Evolutionary conservation across 176 grass and related monocot genomes (phyloP).

Genomic region (Carex pumila): DNA sequence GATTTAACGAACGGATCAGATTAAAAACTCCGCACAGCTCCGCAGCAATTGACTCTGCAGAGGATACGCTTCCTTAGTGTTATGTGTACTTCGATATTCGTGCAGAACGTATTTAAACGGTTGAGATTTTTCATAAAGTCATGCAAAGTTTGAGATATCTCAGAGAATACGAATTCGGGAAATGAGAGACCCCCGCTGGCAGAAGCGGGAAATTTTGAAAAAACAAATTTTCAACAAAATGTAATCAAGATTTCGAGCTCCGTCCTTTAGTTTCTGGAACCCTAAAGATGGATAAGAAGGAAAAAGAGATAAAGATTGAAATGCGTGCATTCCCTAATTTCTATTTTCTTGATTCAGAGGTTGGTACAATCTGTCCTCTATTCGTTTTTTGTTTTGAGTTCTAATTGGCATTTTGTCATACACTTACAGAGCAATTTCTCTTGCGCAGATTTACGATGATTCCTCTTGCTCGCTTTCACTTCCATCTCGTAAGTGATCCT

Average conservation of each 20-base stretch:
- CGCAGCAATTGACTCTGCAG: no score
- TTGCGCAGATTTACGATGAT: conserved; percentile 23
- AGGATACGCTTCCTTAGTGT: no score
- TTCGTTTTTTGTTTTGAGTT: not conserved
- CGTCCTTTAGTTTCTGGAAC: conserved; percentile 3
- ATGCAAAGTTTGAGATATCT: no score
- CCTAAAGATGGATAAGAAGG: not conserved
- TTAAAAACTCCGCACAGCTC: no score
- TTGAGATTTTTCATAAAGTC: no score
- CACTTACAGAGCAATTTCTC: not conserved
- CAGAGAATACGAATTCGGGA: not conserved
- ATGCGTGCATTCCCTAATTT: not conserved
- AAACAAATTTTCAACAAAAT: not conserved
- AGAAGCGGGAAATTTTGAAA: conserved; percentile 24
- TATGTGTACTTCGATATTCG: no score
- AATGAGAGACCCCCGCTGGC: not conserved
- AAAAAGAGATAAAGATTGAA: not conserved
- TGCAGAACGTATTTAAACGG: no score
- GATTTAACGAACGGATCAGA: no score
- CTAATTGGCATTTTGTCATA: conserved; percentile 7
- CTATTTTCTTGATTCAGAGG: conserved; percentile 1
- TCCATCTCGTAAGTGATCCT: conserved; percentile 50
- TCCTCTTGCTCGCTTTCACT: conserved; percentile 30
- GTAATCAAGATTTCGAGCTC: not conserved
- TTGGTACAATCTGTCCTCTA: not conserved